Percentiles rank a stretch among this genome's conserved stretches.
Conservation (phyloP, 129 eudicot genomes). For the Logfia minima region DNA sequence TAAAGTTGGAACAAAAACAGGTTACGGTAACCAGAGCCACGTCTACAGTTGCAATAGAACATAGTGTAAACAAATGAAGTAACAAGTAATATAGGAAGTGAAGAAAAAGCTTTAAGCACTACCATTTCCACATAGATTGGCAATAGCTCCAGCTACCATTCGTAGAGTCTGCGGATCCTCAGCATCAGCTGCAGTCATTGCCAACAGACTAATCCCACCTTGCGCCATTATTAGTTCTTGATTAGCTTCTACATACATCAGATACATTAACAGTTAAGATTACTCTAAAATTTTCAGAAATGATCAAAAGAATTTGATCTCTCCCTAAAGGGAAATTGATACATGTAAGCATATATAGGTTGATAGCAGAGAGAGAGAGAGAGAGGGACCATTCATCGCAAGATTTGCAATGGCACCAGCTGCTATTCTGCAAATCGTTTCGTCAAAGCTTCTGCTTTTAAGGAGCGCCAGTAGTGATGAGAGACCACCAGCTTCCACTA, state of each 20-base stretch:
- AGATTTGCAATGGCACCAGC: slow-evolving; percentile 99
- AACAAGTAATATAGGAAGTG: neutral
- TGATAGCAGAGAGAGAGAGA: slow-evolving; percentile 7
- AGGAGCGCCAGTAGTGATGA: slow-evolving; percentile 85
- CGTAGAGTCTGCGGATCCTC: slow-evolving; percentile 98
- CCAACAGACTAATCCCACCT: slow-evolving; percentile 87
- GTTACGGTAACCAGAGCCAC: neutral
- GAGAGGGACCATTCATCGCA: slow-evolving; percentile 85
- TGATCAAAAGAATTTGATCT: neutral
- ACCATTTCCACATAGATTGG: slow-evolving; percentile 98
- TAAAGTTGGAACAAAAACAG: neutral
- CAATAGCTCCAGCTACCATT: slow-evolving; percentile 99
- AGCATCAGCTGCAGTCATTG: slow-evolving; percentile 93
- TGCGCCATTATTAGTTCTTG: slow-evolving; percentile 96
- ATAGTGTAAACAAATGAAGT: neutral
- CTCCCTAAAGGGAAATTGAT: neutral
- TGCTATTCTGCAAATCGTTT: slow-evolving; percentile 94
- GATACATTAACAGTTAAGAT: neutral
- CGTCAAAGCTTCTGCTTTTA: slow-evolving; percentile 76
- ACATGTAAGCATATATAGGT: neutral
- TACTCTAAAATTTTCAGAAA: neutral
- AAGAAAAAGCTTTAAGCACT: slow-evolving; percentile 8
- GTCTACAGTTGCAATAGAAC: neutral
- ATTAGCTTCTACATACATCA: slow-evolving; percentile 68
- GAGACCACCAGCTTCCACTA: slow-evolving; percentile 99